A percentile compares a stretch with the other conserved stretches of the same genome.
phyloP scores from a whole-genome alignment of 768 basidiomycete genomes.

The Suillus tomentosus region DNA sequence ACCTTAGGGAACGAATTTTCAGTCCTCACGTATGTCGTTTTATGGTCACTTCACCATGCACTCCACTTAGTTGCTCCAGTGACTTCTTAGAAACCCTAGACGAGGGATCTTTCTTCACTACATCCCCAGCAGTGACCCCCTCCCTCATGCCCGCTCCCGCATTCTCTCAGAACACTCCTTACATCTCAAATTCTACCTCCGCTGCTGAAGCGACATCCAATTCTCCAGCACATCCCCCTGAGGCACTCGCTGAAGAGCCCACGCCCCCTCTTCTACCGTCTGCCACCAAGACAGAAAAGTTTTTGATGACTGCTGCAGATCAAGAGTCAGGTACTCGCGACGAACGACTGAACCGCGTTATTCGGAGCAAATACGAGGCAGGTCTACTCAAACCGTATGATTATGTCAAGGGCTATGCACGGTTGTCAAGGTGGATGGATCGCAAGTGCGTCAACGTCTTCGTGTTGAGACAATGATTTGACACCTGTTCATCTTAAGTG shows the following conservation, averaged over 20 bases:
- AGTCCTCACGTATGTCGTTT: conserved; percentile 65
- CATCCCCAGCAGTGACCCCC: conserved; percentile 54
- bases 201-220: conserved; percentile 25
- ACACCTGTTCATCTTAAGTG: conserved; percentile 44
- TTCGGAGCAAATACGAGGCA: conserved; percentile 95
- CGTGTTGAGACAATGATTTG: background rate
- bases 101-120: conserved; percentile 77
- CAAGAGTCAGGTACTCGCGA: conserved; percentile 90
- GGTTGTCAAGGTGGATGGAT: conserved; percentile 94
- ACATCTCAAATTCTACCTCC: conserved; percentile 18
- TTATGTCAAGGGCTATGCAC: conserved; percentile 93
- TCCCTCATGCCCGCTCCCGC: conserved; percentile 48
- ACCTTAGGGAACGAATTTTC: conserved; percentile 82
- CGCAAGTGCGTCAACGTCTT: conserved; percentile 59
- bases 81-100: conserved; percentile 90
- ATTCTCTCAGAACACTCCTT: conserved; percentile 23
- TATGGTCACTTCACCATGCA: background rate
- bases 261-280: conserved; percentile 62
- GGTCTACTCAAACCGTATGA: conserved; percentile 94
- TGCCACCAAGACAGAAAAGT: conserved; percentile 82
- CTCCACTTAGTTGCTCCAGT: conserved; percentile 37
- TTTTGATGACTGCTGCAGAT: conserved; percentile 92
- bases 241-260: conserved; percentile 39
- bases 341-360: conserved; percentile 87
- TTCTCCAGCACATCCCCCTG: conserved; percentile 24